These are phyloP conservation scores for Amborella trichopoda DNA, from an alignment of 164 flowering plant species.

Conservation along the genomic window DNA sequence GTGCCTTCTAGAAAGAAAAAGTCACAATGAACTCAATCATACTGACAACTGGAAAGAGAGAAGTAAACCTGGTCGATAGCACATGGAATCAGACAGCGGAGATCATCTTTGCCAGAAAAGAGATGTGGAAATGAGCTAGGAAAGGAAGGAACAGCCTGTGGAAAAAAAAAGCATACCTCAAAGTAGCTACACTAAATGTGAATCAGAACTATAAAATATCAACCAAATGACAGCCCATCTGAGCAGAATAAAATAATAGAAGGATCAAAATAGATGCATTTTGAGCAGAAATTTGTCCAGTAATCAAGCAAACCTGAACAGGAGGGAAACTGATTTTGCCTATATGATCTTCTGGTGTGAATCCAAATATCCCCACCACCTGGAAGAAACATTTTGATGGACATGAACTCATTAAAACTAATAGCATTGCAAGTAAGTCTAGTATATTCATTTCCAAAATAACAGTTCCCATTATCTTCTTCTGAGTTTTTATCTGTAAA, in stretches of 20 bases:
- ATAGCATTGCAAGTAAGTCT: no score
- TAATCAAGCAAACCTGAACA: conserved; percentile 48
- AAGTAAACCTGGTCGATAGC: conserved; percentile 85
- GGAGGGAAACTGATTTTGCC: conserved; percentile 88
- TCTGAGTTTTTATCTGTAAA: no score
- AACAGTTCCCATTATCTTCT: no score
- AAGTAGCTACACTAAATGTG: background rate
- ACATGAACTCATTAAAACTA: no score
- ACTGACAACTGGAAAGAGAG: no score
- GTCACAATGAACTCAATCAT: no score
- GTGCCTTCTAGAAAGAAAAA: no score
- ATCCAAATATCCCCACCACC: conserved; percentile 91
- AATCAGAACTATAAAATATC: no score
- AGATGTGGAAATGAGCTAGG: conserved; percentile 95
- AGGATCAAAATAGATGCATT: no score
- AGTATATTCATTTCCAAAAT: no score
- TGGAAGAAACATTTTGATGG: no score
- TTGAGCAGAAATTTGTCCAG: background rate
- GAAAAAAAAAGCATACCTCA: background rate
- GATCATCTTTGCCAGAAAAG: conserved; percentile 56
- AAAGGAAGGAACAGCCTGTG: conserved; percentile 94
- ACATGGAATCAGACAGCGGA: conserved; percentile 94
- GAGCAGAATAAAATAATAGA: background rate
- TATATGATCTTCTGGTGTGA: conserved; percentile 82
- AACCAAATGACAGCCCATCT: background rate